A percentile compares a stretch with the other conserved stretches of the same genome.
Evolutionary conservation across 805 yeast species (phyloP).

Genomic region (Candida nanaspora): DNA sequence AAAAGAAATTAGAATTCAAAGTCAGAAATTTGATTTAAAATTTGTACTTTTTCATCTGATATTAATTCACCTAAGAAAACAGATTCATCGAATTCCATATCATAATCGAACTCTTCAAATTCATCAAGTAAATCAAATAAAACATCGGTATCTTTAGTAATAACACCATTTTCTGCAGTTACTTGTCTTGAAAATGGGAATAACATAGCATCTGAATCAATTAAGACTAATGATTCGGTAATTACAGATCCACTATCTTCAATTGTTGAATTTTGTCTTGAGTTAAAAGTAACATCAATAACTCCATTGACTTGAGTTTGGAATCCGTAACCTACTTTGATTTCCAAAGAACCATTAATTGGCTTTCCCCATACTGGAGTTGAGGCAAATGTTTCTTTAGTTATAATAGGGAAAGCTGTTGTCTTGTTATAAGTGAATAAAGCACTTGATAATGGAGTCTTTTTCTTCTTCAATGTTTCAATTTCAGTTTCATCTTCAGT

Average conservation of each 20-base stretch:
- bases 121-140: neutral
- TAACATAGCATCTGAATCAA: constrained; percentile 1
- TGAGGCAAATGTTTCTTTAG: constrained; percentile 7
- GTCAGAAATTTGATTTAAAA: too few relatives aligned
- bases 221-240: constrained; percentile 5
- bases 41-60: too few relatives aligned
- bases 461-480: neutral
- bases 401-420: constrained; percentile 7
- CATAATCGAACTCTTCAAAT: neutral
- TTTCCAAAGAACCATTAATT: constrained; percentile 5
- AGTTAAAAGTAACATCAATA: neutral
- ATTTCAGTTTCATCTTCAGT: too few relatives aligned
- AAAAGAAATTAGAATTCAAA: too few relatives aligned
- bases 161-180: constrained; percentile 8
- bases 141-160: constrained; percentile 7
- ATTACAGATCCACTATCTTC: constrained; percentile 4
- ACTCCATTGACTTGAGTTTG: constrained; percentile 4
- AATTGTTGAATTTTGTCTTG: constrained; percentile 8
- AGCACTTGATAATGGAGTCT: neutral
- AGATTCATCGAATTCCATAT: too few relatives aligned
- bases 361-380: constrained; percentile 7
- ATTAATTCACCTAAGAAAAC: too few relatives aligned
- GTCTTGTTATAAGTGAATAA: constrained; percentile 6
- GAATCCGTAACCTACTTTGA: constrained; percentile 1
- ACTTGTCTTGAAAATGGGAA: constrained; percentile 10